Base-by-base conservation (phyloP, 1,284 basidiomycete genomes). In the Trichosporon faecale region DNA sequence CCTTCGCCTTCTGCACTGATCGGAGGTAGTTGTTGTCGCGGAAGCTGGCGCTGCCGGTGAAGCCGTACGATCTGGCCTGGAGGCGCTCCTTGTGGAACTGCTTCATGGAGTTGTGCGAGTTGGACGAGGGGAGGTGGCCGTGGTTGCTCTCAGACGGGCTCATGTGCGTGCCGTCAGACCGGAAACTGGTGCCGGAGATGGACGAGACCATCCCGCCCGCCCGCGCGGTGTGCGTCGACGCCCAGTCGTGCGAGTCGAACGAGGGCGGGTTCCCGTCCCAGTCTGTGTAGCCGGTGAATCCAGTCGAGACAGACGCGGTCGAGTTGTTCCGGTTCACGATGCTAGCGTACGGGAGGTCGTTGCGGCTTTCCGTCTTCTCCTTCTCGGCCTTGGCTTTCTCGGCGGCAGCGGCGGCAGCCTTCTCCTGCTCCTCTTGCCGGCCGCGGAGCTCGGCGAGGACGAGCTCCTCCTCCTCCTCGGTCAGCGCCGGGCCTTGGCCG, bases 381-480 rank as follows among this genome's bases (percentile, higher is more conserved):
- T 55, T 46, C 3, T 55, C 57, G 27, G 57, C 5, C 29, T 61
- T 67, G 18, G 21, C 52, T 52, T 55, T 46, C 5, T 52, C 33
- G 55, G 12, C 14, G 23, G 65, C 29, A 55, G 64, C 40, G 60
- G 27, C 27, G 23, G 57, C 29, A 6, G n/a, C 27, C 23, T 40
- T 27, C 27, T 66, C 64, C n/a, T 35, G 52, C 23, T 66, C 64
- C 31, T 46, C 29, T 35, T 64, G 68, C 25, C 64, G 65, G 7
- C 69, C 71, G 23, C 77, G 66, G 6, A 82, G 72, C 69, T 82
- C 80, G 7, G 76, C 78, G 14, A 82, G 70, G 1, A 83, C 69
- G 23, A 83, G 65, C 66, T 82, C 80, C 71, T 83, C 81, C 66
- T 83, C 81, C 57, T 79, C 81, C 31, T 74, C 67, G 0, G 80